phyloP scores from a whole-genome alignment of 805 yeast species.

The Dipodascopsis uninucleata region DNA sequence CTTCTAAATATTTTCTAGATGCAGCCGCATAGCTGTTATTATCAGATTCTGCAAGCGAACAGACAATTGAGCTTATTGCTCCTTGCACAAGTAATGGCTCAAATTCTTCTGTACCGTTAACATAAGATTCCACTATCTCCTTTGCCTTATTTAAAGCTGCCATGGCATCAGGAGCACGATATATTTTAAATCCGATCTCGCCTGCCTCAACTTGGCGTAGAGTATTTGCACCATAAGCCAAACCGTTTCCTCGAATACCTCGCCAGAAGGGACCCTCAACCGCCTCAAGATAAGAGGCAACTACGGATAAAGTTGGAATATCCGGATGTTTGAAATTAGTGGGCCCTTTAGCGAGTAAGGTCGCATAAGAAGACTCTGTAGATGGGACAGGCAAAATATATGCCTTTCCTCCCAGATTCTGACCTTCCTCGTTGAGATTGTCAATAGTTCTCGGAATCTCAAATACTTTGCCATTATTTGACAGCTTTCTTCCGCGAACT shows the following conservation, averaged over 20 bases:
- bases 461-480: not conserved
- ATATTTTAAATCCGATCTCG: slow-evolving; percentile 59
- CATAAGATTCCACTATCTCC: slow-evolving; percentile 50
- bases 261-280: slow-evolving; percentile 98
- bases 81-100: slow-evolving; percentile 63
- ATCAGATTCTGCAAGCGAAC: slow-evolving; percentile 63
- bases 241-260: slow-evolving; percentile 90
- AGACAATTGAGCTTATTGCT: slow-evolving; percentile 72
- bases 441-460: slow-evolving; percentile 43
- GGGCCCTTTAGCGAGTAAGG: slow-evolving; percentile 58
- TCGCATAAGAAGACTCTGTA: slow-evolving; percentile 73
- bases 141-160: slow-evolving; percentile 49
- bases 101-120: slow-evolving; percentile 50
- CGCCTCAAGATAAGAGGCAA: slow-evolving; percentile 71
- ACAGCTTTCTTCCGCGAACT: not conserved
- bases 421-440: slow-evolving; percentile 56
- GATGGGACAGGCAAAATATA: slow-evolving; percentile 71
- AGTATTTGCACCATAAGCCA: slow-evolving; percentile 83
- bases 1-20: slow-evolving; percentile 59
- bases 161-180: slow-evolving; percentile 79
- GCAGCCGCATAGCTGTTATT: slow-evolving; percentile 67
- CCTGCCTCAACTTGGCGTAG: slow-evolving; percentile 61
- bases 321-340: slow-evolving; percentile 54
- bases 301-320: slow-evolving; percentile 64
- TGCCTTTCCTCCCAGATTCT: slow-evolving; percentile 50